Conservation (phyloP, 202 grass and related monocot species). For the Bolboschoenoplectus hybrid region DNA sequence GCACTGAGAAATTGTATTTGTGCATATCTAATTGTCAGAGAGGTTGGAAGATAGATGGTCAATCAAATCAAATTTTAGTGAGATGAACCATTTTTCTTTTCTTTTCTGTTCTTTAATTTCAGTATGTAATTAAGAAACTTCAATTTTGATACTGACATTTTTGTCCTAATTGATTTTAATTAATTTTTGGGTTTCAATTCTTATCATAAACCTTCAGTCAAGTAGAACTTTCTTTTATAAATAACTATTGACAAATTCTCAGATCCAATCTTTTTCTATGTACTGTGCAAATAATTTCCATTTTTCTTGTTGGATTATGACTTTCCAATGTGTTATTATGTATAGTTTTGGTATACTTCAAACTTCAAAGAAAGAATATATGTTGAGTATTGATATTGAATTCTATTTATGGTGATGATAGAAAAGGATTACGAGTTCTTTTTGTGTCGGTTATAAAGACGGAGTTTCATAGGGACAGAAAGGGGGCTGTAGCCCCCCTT, state of each 20-base stretch:
- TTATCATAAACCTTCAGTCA: neutral
- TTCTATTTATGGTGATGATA: neutral
- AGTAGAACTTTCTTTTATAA: neutral
- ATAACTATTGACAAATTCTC: slow-evolving; percentile 6
- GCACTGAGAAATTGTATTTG: neutral
- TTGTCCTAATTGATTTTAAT: neutral
- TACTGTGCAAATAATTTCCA: neutral
- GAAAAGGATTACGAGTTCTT: neutral
- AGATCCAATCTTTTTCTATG: neutral
- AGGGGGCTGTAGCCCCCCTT: too few species aligned
- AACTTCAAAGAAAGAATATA: neutral
- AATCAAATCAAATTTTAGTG: slow-evolving; percentile 13
- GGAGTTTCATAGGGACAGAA: too few species aligned
- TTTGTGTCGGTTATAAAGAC: neutral
- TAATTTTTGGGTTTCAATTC: neutral
- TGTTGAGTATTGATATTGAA: neutral
- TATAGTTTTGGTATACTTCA: neutral
- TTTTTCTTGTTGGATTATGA: neutral
- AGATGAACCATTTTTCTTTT: neutral
- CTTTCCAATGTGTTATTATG: neutral
- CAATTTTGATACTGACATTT: neutral
- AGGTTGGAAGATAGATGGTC: neutral
- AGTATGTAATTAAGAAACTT: neutral
- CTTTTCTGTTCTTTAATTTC: neutral
- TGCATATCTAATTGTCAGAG: neutral